A percentile compares a stretch with the other conserved stretches of the same genome.
phyloP scores from a whole-genome alignment of 1,139 yeast species.

The Protomyces inundatus region DNA sequence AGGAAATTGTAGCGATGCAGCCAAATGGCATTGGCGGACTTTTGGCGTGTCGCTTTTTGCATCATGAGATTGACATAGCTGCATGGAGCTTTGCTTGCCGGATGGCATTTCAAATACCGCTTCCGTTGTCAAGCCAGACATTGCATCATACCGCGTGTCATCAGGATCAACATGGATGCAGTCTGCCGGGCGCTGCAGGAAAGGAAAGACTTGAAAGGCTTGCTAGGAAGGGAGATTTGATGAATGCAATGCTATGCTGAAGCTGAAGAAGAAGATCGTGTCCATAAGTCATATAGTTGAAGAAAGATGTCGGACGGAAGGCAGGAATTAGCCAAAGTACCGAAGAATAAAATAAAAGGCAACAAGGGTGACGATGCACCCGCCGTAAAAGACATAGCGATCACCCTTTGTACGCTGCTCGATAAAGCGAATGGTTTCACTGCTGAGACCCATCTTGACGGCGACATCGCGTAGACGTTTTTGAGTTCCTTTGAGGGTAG shows the following conservation, averaged over 20 bases:
- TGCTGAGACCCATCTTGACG: constrained; percentile 78
- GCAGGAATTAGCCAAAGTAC: constrained; percentile 49
- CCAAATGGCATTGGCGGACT: too few species aligned
- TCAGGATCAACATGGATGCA: too few species aligned
- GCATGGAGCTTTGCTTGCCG: too few species aligned
- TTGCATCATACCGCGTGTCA: too few species aligned
- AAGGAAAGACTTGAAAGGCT: too few species aligned
- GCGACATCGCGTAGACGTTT: constrained; percentile 62
- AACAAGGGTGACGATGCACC: constrained; percentile 57
- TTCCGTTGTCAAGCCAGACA: too few species aligned
- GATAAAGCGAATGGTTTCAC: constrained; percentile 72
- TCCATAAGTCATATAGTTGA: neutral
- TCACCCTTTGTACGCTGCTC: constrained; percentile 86
- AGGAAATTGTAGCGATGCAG: too few species aligned
- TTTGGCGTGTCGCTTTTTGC: too few species aligned
- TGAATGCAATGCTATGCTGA: neutral
- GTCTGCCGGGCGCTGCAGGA: too few species aligned
- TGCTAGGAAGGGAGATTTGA: neutral
- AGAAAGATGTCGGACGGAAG: neutral
- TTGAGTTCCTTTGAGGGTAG: constrained; percentile 60
- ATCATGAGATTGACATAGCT: too few species aligned
- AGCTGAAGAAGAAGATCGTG: neutral
- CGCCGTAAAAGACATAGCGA: constrained; percentile 79
- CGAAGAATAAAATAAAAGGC: constrained; percentile 65
- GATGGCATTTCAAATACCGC: too few species aligned